phyloP scores from a whole-genome alignment of 2,329 filamentous ascomycete genomes.

The Fusarium succisae region DNA sequence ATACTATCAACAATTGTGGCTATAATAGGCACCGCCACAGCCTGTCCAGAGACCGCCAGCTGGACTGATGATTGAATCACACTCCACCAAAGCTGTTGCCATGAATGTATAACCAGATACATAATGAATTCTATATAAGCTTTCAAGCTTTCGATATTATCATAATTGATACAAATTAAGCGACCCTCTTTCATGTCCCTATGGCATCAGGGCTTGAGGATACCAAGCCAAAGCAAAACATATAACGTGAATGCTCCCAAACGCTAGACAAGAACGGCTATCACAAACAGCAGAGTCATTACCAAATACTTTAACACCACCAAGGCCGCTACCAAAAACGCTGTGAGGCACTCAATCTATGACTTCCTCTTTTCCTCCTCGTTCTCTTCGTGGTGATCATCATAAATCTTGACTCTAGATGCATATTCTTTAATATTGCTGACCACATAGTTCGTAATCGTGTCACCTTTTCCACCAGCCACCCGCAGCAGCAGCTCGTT shows the following conservation, averaged over 20 bases:
- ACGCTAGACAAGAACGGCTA: slow-evolving; percentile 34
- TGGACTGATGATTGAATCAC: background rate
- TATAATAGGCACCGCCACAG: background rate
- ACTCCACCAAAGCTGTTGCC: background rate
- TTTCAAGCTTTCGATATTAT: background rate
- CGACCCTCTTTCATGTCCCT: background rate
- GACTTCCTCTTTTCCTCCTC: slow-evolving; percentile 50
- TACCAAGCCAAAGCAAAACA: slow-evolving; percentile 20
- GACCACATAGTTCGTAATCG: slow-evolving; percentile 79
- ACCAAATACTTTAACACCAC: background rate
- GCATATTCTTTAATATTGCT: slow-evolving; percentile 87
- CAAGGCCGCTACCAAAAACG: background rate
- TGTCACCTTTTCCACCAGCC: slow-evolving; percentile 83
- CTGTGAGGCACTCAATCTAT: slow-evolving; percentile 26
- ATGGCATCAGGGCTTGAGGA: slow-evolving; percentile 19
- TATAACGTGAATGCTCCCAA: slow-evolving; percentile 30
- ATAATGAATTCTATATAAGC: background rate
- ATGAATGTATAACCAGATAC: background rate
- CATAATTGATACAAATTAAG: background rate
- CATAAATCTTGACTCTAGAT: slow-evolving; percentile 82
- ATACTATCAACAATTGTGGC: slow-evolving; percentile 7
- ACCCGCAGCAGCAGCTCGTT: slow-evolving; percentile 92
- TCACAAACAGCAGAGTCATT: background rate
- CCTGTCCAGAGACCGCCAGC: background rate
- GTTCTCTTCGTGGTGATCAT: slow-evolving; percentile 66